Conservation (phyloP, 225 moss, liverwort and hornwort genomes). For the Antitrichia curtipendula region DNA sequence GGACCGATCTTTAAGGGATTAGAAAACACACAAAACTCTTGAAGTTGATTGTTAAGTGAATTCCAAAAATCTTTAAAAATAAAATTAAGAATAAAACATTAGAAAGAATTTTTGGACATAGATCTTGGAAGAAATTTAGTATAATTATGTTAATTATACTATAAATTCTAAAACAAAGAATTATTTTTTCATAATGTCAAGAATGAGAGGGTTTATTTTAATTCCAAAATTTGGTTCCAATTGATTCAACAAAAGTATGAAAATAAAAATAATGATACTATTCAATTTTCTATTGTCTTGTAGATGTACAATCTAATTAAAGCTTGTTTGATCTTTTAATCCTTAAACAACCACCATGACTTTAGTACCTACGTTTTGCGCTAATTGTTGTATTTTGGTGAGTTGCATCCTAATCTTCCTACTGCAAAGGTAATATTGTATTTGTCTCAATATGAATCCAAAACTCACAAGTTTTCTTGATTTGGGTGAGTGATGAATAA, state of each 20-base stretch:
- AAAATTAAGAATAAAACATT: too few relatives aligned
- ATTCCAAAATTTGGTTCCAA: background rate
- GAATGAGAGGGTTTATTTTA: background rate
- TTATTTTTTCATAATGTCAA: background rate
- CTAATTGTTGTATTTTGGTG: background rate
- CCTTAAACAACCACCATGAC: accelerated
- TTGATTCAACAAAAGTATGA: background rate
- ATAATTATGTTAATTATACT: background rate
- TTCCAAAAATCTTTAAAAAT: background rate
- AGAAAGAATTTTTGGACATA: background rate
- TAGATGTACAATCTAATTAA: too few relatives aligned
- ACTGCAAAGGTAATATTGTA: background rate
- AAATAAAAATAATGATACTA: background rate
- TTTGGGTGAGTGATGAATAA: background rate
- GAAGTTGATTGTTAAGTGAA: background rate
- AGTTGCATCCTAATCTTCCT: accelerated
- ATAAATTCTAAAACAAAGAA: background rate
- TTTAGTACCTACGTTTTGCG: background rate
- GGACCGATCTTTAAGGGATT: background rate
- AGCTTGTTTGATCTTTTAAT: too few relatives aligned
- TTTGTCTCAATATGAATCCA: background rate
- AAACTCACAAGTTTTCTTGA: background rate
- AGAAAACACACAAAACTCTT: background rate
- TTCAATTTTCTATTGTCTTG: too few relatives aligned
- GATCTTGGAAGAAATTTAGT: accelerated